Conservation (phyloP, 345 rosid genomes). For the Erucastrum elatum region DNA sequence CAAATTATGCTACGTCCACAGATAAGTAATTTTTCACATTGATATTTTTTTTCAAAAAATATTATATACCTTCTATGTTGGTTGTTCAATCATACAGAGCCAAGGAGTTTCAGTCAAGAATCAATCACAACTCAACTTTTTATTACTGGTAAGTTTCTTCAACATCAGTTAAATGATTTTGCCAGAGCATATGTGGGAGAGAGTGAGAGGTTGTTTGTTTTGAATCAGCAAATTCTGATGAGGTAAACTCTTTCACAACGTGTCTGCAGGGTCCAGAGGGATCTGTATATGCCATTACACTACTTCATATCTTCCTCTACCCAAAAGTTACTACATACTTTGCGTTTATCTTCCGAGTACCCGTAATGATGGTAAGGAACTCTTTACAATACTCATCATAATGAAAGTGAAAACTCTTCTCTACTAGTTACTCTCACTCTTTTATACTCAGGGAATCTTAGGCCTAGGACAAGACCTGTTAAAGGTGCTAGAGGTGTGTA, state of each 20-base stretch:
- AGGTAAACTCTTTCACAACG: not conserved
- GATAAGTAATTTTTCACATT: not conserved
- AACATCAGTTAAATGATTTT: not conserved
- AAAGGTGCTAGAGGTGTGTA: slow-evolving; percentile 56
- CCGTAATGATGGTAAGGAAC: slow-evolving; percentile 62
- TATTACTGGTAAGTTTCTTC: not conserved
- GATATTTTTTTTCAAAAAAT: not conserved
- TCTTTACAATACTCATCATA: not conserved
- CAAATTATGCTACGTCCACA: slow-evolving; percentile 11
- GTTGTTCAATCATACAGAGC: slow-evolving; percentile 39
- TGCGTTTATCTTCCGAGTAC: slow-evolving; percentile 60
- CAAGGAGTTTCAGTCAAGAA: slow-evolving; percentile 42
- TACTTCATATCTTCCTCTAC: slow-evolving; percentile 69
- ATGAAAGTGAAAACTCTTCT: slow-evolving; percentile 17
- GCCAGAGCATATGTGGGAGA: not conserved
- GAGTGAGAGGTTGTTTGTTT: not conserved
- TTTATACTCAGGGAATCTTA: slow-evolving; percentile 49
- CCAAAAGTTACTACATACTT: slow-evolving; percentile 69
- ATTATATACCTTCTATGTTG: not conserved
- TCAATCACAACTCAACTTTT: slow-evolving; percentile 40
- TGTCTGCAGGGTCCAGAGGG: slow-evolving; percentile 74
- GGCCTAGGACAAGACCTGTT: slow-evolving; percentile 48
- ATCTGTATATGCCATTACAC: slow-evolving; percentile 76
- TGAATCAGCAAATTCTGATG: not conserved
- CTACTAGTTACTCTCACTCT: not conserved